These are phyloP conservation scores for Pleurotus sapidus DNA, from an alignment of 768 basidiomycete genomes.

Conservation along the genomic window DNA sequence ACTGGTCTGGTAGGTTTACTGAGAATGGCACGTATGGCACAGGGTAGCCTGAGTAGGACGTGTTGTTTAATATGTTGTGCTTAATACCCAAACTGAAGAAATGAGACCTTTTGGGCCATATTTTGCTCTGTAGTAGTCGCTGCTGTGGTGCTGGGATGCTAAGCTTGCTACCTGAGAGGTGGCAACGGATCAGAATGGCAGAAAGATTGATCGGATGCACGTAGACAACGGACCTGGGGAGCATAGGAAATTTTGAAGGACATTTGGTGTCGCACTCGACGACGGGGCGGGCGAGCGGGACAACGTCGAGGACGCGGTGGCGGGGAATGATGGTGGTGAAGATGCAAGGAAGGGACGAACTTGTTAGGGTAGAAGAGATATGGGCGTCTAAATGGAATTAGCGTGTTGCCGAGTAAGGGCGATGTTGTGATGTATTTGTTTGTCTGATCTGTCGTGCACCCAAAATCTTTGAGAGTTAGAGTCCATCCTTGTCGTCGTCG, in stretches of 20 bases:
- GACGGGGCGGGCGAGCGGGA: too few relatives aligned
- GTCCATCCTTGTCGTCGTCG: conserved; percentile 1
- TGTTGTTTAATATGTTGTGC: too few relatives aligned
- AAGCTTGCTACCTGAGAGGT: conserved; percentile 46
- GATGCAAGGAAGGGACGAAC: neutral
- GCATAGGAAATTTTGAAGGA: neutral
- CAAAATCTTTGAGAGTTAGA: neutral
- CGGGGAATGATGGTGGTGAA: neutral
- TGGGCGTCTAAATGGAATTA: neutral
- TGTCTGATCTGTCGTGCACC: neutral
- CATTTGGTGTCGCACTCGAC: too few relatives aligned
- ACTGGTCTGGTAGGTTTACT: conserved; percentile 56
- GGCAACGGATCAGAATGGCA: neutral
- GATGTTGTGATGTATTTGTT: conserved; percentile 9
- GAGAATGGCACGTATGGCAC: conserved; percentile 61
- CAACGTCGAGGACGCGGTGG: too few relatives aligned
- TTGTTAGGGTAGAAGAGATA: neutral
- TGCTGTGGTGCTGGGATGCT: conserved; percentile 73
- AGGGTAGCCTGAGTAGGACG: conserved; percentile 47
- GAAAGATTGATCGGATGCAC: neutral
- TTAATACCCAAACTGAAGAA: neutral
- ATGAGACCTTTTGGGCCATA: conserved; percentile 45
- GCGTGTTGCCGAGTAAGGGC: neutral
- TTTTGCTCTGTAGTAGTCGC: conserved; percentile 69
- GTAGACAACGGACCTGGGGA: neutral